Percentiles rank a stretch among this genome's conserved stretches.
Conservation (phyloP, 352 stramenopile genomes). For the Aphanomyces astaci region DNA sequence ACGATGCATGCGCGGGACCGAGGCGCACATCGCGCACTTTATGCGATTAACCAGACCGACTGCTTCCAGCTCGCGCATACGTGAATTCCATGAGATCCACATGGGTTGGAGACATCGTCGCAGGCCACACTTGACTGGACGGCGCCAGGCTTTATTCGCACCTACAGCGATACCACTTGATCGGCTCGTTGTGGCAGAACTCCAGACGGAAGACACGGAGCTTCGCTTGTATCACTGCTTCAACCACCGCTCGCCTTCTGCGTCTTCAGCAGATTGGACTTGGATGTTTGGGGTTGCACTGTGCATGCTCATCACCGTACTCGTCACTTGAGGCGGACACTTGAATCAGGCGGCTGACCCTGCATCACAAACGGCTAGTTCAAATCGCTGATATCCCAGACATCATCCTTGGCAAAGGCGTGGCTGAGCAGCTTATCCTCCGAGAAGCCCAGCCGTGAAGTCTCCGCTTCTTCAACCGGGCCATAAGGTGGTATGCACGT, state of each 20-base stretch:
- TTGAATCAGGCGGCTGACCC: neutral
- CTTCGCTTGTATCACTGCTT: neutral
- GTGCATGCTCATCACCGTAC: neutral
- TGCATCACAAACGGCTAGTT: neutral
- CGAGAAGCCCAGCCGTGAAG: neutral
- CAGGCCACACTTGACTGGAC: neutral
- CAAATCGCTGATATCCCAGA: neutral
- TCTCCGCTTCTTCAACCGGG: too few species aligned
- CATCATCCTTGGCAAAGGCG: neutral
- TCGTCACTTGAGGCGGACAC: neutral
- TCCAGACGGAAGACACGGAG: neutral
- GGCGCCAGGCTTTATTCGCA: neutral
- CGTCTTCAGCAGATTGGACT: neutral
- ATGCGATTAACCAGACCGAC: neutral
- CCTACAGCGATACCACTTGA: too few species aligned
- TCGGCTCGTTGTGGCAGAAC: neutral
- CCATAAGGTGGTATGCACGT: too few species aligned
- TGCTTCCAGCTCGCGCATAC: neutral
- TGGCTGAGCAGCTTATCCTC: neutral
- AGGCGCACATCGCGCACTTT: neutral
- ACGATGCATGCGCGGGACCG: too few species aligned
- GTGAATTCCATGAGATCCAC: neutral
- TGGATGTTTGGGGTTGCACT: neutral
- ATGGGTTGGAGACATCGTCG: neutral
- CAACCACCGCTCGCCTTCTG: too few species aligned